Conservation (phyloP, 2,329 filamentous ascomycete genomes). For the Colletotrichum tropicicola region DNA sequence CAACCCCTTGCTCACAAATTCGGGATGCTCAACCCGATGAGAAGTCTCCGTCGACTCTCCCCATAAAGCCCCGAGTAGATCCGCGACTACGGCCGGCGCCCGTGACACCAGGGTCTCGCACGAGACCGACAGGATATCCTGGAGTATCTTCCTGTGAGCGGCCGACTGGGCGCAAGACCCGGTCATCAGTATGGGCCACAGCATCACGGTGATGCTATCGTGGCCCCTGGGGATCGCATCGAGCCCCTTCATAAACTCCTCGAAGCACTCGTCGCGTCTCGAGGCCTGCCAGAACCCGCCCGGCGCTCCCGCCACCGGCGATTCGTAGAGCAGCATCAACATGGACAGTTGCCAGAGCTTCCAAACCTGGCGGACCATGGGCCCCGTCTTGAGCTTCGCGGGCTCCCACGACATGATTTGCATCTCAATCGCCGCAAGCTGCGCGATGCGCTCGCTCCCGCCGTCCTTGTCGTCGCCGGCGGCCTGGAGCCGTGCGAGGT, state of each 20-base stretch:
- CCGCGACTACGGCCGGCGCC: neutral
- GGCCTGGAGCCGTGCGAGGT: neutral
- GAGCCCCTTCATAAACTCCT: neutral
- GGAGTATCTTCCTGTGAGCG: neutral
- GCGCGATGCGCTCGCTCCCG: neutral
- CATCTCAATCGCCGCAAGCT: neutral
- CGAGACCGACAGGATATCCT: neutral
- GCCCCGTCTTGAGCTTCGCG: neutral
- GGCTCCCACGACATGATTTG: slow-evolving; percentile 4
- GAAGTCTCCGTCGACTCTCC: no score
- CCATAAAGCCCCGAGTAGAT: no score
- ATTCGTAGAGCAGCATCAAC: neutral
- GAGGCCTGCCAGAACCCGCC: neutral
- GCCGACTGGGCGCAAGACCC: neutral
- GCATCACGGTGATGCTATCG: neutral
- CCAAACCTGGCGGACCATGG: neutral
- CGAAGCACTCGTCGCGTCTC: neutral
- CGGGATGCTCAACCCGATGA: neutral
- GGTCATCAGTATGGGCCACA: neutral
- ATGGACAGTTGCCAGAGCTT: neutral
- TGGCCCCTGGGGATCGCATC: neutral
- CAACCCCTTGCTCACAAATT: no score
- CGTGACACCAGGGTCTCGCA: neutral
- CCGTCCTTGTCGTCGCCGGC: neutral
- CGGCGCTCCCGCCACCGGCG: neutral